These are phyloP conservation scores for Neoarthrinium moseri DNA, from an alignment of 2,329 filamentous ascomycete species.

Conservation along the genomic window DNA sequence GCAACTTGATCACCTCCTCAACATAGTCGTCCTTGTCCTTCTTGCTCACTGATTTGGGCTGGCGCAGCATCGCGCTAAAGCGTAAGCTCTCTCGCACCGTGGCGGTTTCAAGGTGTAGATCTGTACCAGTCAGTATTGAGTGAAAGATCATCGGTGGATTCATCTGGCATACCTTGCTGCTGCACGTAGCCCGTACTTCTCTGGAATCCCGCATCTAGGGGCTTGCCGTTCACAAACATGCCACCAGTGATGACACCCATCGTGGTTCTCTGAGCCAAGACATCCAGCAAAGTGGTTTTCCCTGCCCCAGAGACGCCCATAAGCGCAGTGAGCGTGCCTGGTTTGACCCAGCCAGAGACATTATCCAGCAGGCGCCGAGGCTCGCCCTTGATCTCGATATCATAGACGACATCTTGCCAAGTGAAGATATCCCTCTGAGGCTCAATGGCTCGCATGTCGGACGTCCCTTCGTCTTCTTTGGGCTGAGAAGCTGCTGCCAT, in stretches of 20 bases:
- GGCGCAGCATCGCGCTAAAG: slow-evolving; percentile 64
- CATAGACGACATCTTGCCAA: slow-evolving; percentile 74
- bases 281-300: slow-evolving; percentile 71
- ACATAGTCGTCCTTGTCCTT: slow-evolving; percentile 66
- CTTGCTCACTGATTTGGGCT: slow-evolving; percentile 55
- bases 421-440: slow-evolving; percentile 59
- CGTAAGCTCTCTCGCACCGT: slow-evolving; percentile 66
- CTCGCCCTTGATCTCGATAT: slow-evolving; percentile 71
- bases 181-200: slow-evolving; percentile 69
- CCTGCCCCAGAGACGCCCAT: slow-evolving; percentile 73
- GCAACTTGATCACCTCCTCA: slow-evolving; percentile 65
- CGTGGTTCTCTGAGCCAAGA: slow-evolving; percentile 66
- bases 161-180: slow-evolving; percentile 48
- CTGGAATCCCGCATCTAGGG: slow-evolving; percentile 64
- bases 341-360: slow-evolving; percentile 86
- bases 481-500: slow-evolving; percentile 2
- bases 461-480: neutral
- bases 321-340: slow-evolving; percentile 80
- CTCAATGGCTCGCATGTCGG: slow-evolving; percentile 3
- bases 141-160: neutral
- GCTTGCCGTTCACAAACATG: slow-evolving; percentile 66
- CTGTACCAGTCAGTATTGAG: slow-evolving; percentile 23
- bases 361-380: slow-evolving; percentile 72
- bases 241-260: slow-evolving; percentile 71
- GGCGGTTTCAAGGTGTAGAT: slow-evolving; percentile 63